Conservation (phyloP, 2,329 filamentous ascomycete genomes). For the Sphaerulina musiva region DNA sequence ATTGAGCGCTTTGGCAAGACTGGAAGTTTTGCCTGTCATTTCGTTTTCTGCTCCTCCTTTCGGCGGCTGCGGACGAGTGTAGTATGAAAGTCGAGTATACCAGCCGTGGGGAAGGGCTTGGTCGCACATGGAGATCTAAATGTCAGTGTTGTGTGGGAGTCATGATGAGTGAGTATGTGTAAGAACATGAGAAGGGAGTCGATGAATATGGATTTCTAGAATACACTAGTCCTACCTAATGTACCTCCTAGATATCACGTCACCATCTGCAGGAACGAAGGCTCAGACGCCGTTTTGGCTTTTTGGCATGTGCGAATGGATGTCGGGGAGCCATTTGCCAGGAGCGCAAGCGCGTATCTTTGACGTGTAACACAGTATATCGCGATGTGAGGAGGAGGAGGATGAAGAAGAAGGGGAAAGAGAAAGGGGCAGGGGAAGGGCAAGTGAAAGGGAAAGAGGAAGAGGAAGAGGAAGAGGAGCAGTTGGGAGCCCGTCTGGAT, state of each 20-base stretch:
- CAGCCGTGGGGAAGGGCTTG: constrained; percentile 8
- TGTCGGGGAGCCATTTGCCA: neutral
- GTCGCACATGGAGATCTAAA: constrained; percentile 1
- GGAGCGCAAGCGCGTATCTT: too few relatives aligned
- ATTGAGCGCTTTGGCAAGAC: constrained; percentile 24
- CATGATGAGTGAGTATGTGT: neutral
- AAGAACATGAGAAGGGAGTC: too few relatives aligned
- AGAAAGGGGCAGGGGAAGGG: too few relatives aligned
- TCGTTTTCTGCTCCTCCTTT: neutral
- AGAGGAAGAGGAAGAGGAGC: too few relatives aligned
- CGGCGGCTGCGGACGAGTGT: constrained; percentile 3
- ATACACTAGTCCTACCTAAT: neutral
- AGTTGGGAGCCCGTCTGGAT: too few relatives aligned
- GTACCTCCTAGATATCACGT: constrained; percentile 3
- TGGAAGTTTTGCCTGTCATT: constrained; percentile 1
- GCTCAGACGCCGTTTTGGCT: constrained; percentile 1
- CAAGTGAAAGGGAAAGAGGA: too few relatives aligned
- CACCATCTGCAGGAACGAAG: constrained; percentile 16
- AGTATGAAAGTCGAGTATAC: constrained; percentile 12
- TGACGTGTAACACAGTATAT: too few relatives aligned
- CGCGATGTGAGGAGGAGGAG: too few relatives aligned
- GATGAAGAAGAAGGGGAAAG: too few relatives aligned
- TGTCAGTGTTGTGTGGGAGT: neutral
- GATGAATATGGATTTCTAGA: too few relatives aligned
- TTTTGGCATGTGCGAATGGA: neutral